A percentile compares a stretch with the other conserved stretches of the same genome.
Evolutionary conservation across 371 early-diverging fungal genomes (phyloP).

Genomic region (Actinomortierella ambigua): DNA sequence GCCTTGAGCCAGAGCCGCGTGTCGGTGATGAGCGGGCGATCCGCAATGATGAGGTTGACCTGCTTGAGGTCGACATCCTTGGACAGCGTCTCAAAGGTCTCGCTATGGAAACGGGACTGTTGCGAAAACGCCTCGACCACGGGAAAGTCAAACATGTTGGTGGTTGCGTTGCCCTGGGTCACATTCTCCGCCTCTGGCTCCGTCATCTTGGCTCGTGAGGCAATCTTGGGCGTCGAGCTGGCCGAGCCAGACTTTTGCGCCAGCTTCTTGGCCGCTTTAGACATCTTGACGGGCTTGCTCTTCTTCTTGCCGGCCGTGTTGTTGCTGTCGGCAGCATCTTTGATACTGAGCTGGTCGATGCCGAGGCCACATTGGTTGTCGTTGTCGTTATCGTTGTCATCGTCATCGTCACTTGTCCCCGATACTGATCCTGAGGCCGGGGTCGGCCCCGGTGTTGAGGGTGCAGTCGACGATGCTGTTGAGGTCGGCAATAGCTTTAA

Average conservation of each 20-base stretch:
- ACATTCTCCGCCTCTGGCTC: not conserved
- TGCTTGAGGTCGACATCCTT: constrained; percentile 76
- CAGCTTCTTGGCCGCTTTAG: constrained; percentile 36
- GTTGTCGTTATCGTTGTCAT: constrained; percentile 12
- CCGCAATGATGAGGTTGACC: constrained; percentile 74
- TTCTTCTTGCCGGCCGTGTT: constrained; percentile 31
- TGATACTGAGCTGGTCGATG: constrained; percentile 21
- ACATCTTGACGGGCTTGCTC: constrained; percentile 40
- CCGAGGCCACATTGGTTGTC: not conserved
- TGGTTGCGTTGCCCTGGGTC: not conserved
- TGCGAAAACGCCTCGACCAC: constrained; percentile 79
- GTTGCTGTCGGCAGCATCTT: constrained; percentile 4
- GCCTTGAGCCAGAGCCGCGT: constrained; percentile 65
- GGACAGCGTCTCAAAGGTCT: constrained; percentile 74
- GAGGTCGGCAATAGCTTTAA: constrained; percentile 23
- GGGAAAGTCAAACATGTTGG: constrained; percentile 19
- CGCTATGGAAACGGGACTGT: constrained; percentile 86
- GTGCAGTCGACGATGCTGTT: constrained; percentile 14
- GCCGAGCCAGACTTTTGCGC: constrained; percentile 26
- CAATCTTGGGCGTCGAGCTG: constrained; percentile 2
- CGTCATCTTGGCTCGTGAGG: not conserved
- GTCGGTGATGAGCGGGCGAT: constrained; percentile 65
- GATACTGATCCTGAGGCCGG: not conserved
- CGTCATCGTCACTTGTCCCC: constrained; percentile 3
- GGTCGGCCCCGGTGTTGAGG: constrained; percentile 4